phyloP scores from a whole-genome alignment of 1,284 basidiomycete genomes.

The Sutorius eximius region DNA sequence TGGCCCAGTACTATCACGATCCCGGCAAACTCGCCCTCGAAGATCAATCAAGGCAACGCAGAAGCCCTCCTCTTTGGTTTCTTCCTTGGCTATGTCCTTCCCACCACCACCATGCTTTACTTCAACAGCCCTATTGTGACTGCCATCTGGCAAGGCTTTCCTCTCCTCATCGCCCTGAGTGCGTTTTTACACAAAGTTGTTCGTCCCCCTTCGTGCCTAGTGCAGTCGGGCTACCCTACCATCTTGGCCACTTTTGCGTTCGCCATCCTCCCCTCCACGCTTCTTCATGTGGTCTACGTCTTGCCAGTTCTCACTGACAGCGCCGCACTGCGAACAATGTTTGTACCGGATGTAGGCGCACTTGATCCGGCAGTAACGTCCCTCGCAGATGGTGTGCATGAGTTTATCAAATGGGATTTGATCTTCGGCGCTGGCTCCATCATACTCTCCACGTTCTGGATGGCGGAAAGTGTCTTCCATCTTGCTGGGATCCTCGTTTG shows the following conservation, averaged over 20 bases:
- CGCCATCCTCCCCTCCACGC: slow-evolving; percentile 34
- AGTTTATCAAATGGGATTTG: slow-evolving; percentile 49
- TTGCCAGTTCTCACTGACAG: slow-evolving; percentile 34
- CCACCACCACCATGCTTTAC: slow-evolving; percentile 38
- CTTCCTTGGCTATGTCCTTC: slow-evolving; percentile 38
- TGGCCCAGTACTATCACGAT: neutral
- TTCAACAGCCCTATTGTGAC: slow-evolving; percentile 38
- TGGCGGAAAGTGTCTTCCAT: slow-evolving; percentile 27
- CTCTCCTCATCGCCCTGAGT: slow-evolving; percentile 37
- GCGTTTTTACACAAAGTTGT: slow-evolving; percentile 21
- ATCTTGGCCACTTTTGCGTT: slow-evolving; percentile 37
- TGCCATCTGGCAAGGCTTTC: slow-evolving; percentile 47
- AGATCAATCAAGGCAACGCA: slow-evolving; percentile 38
- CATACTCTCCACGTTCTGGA: slow-evolving; percentile 45
- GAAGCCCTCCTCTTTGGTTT: slow-evolving; percentile 46
- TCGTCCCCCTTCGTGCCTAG: slow-evolving; percentile 23
- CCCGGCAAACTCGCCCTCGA: neutral
- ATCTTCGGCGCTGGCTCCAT: slow-evolving; percentile 37
- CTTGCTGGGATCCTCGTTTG: slow-evolving; percentile 35
- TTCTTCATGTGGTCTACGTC: slow-evolving; percentile 38
- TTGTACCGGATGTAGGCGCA: slow-evolving; percentile 32
- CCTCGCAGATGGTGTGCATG: slow-evolving; percentile 29
- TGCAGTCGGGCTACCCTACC: slow-evolving; percentile 40
- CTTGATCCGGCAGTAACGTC: slow-evolving; percentile 18
- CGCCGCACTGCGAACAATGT: slow-evolving; percentile 23